phyloP scores from a whole-genome alignment of 78 protist genomes.

The Dictyostelium purpureum region DNA sequence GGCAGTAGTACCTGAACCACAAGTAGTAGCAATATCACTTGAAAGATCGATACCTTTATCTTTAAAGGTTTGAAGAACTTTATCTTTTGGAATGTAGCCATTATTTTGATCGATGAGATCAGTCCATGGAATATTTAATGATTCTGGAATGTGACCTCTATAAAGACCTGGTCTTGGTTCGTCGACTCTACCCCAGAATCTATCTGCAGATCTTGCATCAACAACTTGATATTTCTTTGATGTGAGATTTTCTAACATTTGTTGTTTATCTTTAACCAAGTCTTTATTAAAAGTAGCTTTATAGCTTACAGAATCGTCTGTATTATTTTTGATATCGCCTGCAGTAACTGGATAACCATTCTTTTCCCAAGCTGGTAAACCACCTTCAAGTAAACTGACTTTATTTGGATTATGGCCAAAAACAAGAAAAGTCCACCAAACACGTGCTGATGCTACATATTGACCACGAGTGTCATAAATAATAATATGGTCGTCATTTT shows the following conservation, averaged over 20 bases:
- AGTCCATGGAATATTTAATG: slow-evolving; percentile 54
- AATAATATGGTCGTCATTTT: slow-evolving; percentile 61
- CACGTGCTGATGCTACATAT: slow-evolving; percentile 80
- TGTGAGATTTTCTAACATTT: neutral
- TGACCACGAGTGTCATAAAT: slow-evolving; percentile 69
- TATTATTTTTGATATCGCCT: neutral
- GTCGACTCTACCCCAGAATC: slow-evolving; percentile 79
- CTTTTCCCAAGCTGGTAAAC: slow-evolving; percentile 60
- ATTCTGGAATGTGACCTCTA: slow-evolving; percentile 78
- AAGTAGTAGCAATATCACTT: slow-evolving; percentile 36
- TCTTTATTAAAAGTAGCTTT: neutral
- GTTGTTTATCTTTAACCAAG: slow-evolving; percentile 20
- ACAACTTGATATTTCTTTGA: slow-evolving; percentile 25
- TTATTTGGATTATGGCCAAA: slow-evolving; percentile 41
- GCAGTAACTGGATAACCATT: neutral
- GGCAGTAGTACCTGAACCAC: slow-evolving; percentile 82
- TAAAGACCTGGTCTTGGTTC: slow-evolving; percentile 77
- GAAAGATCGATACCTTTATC: slow-evolving; percentile 38
- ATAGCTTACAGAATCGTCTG: neutral
- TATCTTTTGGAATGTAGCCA: slow-evolving; percentile 32
- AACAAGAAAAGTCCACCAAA: slow-evolving; percentile 77
- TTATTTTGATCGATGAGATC: slow-evolving; percentile 1
- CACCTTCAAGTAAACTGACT: slow-evolving; percentile 35
- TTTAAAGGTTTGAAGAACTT: slow-evolving; percentile 17
- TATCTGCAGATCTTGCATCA: slow-evolving; percentile 73